Conservation (phyloP, 1,284 basidiomycete genomes). For the Cryptococcus neoformans region DNA sequence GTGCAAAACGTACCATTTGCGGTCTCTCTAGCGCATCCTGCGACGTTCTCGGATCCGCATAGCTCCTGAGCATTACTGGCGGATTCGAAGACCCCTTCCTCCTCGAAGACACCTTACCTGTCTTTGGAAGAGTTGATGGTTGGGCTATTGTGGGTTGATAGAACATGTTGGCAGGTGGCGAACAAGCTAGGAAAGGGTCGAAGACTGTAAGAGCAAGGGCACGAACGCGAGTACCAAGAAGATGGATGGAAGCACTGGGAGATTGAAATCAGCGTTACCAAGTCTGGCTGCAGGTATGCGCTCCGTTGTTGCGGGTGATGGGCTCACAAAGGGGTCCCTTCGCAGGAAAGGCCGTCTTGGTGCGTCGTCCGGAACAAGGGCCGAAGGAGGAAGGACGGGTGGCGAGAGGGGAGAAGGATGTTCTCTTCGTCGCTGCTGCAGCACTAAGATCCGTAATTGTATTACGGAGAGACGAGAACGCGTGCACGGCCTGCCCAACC, state of each 20-base stretch:
- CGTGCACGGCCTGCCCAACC: no score
- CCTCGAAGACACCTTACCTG: neutral
- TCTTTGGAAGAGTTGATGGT: neutral
- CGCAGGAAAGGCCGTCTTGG: neutral
- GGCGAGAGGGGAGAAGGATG: neutral
- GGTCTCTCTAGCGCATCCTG: neutral
- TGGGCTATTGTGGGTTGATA: neutral
- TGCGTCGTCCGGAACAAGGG: neutral
- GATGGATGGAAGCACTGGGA: no score
- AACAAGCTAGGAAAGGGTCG: neutral
- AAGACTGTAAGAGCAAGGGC: neutral
- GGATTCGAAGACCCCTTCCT: neutral
- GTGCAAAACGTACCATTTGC: neutral
- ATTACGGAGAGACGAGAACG: no score
- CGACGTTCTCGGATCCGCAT: neutral
- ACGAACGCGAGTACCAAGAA: no score
- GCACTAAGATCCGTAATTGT: no score
- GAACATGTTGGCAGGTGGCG: neutral
- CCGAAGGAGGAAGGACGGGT: neutral
- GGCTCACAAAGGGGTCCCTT: neutral
- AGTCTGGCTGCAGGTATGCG: neutral
- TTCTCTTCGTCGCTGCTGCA: no score
- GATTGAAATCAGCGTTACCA: no score
- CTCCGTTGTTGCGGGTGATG: neutral
- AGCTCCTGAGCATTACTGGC: neutral